phyloP scores from a whole-genome alignment of 257 asterid genomes.

The Nemophila menziesii region DNA sequence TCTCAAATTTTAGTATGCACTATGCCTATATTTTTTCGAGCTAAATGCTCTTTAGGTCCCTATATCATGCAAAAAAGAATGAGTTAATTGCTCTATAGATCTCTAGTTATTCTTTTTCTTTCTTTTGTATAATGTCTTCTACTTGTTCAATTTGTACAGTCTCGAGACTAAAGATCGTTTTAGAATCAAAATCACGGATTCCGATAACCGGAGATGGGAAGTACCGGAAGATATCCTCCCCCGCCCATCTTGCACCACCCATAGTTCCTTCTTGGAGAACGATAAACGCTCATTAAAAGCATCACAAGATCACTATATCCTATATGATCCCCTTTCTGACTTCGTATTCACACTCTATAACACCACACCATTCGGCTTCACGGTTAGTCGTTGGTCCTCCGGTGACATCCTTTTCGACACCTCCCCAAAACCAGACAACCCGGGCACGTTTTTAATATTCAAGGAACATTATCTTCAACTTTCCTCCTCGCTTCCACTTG shows the following conservation, averaged over 20 bases:
- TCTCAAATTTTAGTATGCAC: too few species aligned
- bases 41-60: too few species aligned
- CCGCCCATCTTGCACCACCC: slow-evolving; percentile 11
- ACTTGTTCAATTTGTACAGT: too few species aligned
- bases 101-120: too few species aligned
- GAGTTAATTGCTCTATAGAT: too few species aligned
- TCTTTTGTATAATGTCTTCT: too few species aligned
- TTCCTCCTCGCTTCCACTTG: slow-evolving; percentile 49
- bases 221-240: slow-evolving; percentile 24
- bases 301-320: slow-evolving; percentile 5
- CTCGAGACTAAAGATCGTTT: slow-evolving; percentile 22
- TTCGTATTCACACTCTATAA: slow-evolving; percentile 24
- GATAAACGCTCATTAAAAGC: background rate
- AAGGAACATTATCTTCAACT: slow-evolving; percentile 84
- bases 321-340: slow-evolving; percentile 18
- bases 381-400: slow-evolving; percentile 22
- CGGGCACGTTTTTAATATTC: slow-evolving; percentile 26
- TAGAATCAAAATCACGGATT: slow-evolving; percentile 28
- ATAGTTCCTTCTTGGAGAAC: background rate
- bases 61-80: too few species aligned
- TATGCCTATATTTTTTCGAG: too few species aligned
- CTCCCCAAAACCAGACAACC: slow-evolving; percentile 12
- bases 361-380: slow-evolving; percentile 32
- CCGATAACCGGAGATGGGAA: slow-evolving; percentile 30
- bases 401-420: slow-evolving; percentile 30